Evolutionary conservation across 768 basidiomycete genomes (phyloP), one percentile per base, ranked within the genome.

Genomic region (Hygrocybe coccinea): DNA sequence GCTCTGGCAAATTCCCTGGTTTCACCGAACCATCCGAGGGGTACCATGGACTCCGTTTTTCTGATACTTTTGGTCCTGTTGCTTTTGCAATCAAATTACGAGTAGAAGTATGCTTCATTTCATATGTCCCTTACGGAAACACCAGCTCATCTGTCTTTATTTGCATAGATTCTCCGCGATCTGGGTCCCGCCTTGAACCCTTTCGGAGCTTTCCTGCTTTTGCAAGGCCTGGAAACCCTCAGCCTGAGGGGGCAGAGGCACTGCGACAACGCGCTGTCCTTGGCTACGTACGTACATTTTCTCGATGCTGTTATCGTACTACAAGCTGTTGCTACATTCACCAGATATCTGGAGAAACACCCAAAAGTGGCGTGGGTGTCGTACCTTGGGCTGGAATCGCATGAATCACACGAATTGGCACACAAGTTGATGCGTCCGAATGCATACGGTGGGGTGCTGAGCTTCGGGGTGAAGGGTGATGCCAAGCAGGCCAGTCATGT

Each of bases 171-270:
- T 29, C 74, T 87, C 43, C 83, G 87, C 10, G 87, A 89, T 59
- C 59, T 89, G 29, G 88, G 87, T 12, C 77, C 85, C 9, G 64
- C 73, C 14, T 58, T 88, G 60, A 87, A 86, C 69, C 86, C 89
- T 25, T 87, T 90, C 64, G 82, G 71, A 5, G 85, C 85, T 1
- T 89, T 89, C 73, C 76, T 88, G 43, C 76, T 90, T 9, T 71
- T 91, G n/a, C 85, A 87, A 63, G 88, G 89, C 38, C 74, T 90
- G 25, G 89, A 91, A 72, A 91, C 88, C 5, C 80, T 90, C 54
- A 82, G 80, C 58, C 70, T 91, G 52, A 79, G 89, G 14, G 83
- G 76, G 7, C 79, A 91, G 72, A 69, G 89, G 50, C 90, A 91
- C 66, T 78, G 76, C 50, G 76, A 83, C 37, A 91, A 91, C 59